Evolutionary conservation across 1,284 basidiomycete species (phyloP).

Genomic region (Macrocybe sp.): DNA sequence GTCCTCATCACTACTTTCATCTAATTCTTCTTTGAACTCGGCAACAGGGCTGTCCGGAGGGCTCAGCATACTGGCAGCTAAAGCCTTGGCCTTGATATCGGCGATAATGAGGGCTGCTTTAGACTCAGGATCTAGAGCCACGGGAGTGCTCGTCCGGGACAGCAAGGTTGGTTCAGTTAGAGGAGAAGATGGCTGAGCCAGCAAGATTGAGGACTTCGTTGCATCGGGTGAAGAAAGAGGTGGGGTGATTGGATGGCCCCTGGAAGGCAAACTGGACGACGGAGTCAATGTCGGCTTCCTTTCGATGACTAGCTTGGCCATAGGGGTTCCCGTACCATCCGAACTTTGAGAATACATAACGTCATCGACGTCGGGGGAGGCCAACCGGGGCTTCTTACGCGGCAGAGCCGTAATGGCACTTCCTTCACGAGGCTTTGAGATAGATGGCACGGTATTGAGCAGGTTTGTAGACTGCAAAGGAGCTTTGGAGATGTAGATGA

Average conservation of each 20-base stretch:
- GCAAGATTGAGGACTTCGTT: neutral
- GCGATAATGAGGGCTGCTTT: constrained; percentile 58
- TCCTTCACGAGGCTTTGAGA: neutral
- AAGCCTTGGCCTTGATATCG: constrained; percentile 53
- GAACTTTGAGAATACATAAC: too few species aligned
- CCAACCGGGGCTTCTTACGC: neutral
- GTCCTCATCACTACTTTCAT: constrained; percentile 50
- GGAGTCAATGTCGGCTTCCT: too few species aligned
- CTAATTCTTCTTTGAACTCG: constrained; percentile 39
- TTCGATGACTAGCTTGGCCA: too few species aligned
- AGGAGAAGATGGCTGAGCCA: constrained; percentile 1
- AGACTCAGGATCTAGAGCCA: constrained; percentile 36
- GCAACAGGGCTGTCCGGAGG: constrained; percentile 32
- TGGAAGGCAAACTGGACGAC: too few species aligned
- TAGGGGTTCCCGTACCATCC: too few species aligned
- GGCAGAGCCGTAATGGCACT: neutral
- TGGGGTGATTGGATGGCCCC: constrained; percentile 5
- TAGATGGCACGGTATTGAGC: constrained; percentile 1
- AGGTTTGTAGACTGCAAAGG: constrained; percentile 3
- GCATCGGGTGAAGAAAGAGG: neutral
- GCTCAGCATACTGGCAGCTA: constrained; percentile 35
- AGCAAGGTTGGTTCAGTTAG: neutral
- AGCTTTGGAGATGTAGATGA: constrained; percentile 19
- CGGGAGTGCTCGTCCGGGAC: constrained; percentile 19
- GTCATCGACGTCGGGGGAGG: too few species aligned